A percentile compares a stretch with the other conserved stretches of the same genome.
Evolutionary conservation across 371 early-diverging fungal genomes (phyloP).

Genomic region (Rhizopus microsporus): DNA sequence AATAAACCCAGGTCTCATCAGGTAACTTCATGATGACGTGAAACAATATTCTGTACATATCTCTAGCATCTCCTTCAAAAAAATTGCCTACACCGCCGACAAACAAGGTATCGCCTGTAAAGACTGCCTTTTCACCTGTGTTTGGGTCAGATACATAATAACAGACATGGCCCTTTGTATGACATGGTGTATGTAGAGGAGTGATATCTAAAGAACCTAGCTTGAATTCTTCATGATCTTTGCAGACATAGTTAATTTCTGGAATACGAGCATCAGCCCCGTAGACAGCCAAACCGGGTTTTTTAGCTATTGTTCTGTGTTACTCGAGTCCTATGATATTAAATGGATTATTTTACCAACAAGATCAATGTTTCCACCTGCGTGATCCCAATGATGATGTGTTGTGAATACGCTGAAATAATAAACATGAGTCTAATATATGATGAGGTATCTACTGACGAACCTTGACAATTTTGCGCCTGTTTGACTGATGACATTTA

Average conservation of each 20-base stretch:
- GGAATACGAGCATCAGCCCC: conserved; percentile 91
- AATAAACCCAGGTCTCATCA: conserved; percentile 85
- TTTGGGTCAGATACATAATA: conserved; percentile 74
- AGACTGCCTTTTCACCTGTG: conserved; percentile 46
- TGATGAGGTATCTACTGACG: conserved; percentile 6
- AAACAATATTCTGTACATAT: conserved; percentile 81
- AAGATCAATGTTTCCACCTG: conserved; percentile 72
- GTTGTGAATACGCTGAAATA: conserved; percentile 62
- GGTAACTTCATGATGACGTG: conserved; percentile 77
- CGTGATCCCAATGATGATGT: conserved; percentile 86
- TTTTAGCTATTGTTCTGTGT: conserved; percentile 39
- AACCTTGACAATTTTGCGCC: conserved; percentile 55
- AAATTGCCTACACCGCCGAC: conserved; percentile 85
- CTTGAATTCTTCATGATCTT: conserved; percentile 75
- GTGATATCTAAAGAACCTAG: conserved; percentile 71
- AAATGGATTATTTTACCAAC: conserved; percentile 15
- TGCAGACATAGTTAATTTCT: conserved; percentile 74
- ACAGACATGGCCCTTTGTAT: conserved; percentile 88
- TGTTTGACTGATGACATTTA: conserved; percentile 42
- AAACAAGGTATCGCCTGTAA: conserved; percentile 52
- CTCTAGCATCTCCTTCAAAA: conserved; percentile 89
- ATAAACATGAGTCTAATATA: conserved; percentile 3
- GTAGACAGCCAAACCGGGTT: conserved; percentile 77
- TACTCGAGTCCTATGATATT: conserved; percentile 25
- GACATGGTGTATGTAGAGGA: conserved; percentile 80